Base-by-base conservation (phyloP, 768 basidiomycete genomes). In the Tylopilus plumbeoviolaceoides region DNA sequence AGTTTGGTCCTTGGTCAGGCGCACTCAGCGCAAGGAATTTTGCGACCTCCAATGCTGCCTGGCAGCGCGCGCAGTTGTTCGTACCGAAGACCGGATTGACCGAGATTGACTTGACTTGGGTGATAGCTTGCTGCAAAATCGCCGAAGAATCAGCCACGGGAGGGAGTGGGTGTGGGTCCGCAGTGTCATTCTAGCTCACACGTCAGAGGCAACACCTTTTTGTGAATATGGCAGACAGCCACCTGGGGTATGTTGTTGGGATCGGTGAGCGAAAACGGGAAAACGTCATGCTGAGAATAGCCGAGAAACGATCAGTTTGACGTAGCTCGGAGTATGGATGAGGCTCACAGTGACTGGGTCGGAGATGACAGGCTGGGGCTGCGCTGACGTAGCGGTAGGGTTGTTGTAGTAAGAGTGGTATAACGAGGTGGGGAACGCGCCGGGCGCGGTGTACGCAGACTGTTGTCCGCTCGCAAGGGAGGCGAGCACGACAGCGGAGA, bases 321-420 rank as follows among this genome's bases (percentile, higher is more conserved):
- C 10, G 61, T 55, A 51, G 47, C 17, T 31, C 12, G 18, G 39
- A 21, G 33, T n/a, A 18, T 9, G 45, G 9, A 47, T 7, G 33
- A 7, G 6, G 50, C 69, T 46, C 47, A 87, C 87, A 25, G 78
- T 77, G 30, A 88, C 78, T 9, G 85, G 83, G 63, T 90, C 87
- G 14, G 85, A 80, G 35, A 90, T 78, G 53, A 88, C 76, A n/a
- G 87, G 88, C 68, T 90, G 88, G 4, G 82, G 82, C 63, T 90
- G 88, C 1, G 76, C 80, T 12, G 79, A 78, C 2, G 88, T 89
- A 30, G 80, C 83, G 1, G 85, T 89, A 30, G 88, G 86, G 57
- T 78, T 70, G 66, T 88, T 89, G 70, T 83, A 87, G 66, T 89
- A 90, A 47, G 73, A 63, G n/a, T 72, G 62, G 66, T 82, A 90